A percentile compares a stretch with the other conserved stretches of the same genome.
phyloP scores from a whole-genome alignment of 805 yeast species.

The Saturnispora bothae region DNA sequence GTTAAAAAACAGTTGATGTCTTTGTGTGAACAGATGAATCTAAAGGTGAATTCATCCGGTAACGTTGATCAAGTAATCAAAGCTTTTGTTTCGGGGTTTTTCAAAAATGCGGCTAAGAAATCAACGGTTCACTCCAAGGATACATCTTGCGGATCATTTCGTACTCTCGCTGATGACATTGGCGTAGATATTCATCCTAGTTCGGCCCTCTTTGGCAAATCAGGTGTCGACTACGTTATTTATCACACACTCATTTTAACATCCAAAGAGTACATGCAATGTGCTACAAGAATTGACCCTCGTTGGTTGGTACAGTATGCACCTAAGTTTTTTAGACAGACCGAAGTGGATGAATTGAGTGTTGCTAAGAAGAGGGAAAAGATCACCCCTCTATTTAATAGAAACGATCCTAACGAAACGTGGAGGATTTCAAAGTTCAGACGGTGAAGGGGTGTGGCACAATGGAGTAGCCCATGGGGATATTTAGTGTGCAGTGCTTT shows the following conservation, averaged over 20 bases:
- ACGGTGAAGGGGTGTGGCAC: slow-evolving; percentile 10
- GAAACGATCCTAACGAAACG: slow-evolving; percentile 48
- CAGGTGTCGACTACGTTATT: slow-evolving; percentile 61
- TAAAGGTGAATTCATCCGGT: slow-evolving; percentile 35
- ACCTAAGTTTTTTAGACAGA: slow-evolving; percentile 61
- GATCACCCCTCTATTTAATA: slow-evolving; percentile 63
- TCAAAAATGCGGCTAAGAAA: slow-evolving; percentile 55
- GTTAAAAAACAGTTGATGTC: slow-evolving; percentile 60
- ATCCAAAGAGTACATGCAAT: slow-evolving; percentile 84
- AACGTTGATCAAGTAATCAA: slow-evolving; percentile 46
- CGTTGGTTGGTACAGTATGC: slow-evolving; percentile 65
- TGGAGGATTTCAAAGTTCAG: slow-evolving; percentile 61
- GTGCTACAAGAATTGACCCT: slow-evolving; percentile 73
- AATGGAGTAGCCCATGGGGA: not conserved
- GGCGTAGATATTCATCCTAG: slow-evolving; percentile 84
- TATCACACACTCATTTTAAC: slow-evolving; percentile 79
- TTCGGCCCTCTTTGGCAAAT: slow-evolving; percentile 48
- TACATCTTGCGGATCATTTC: slow-evolving; percentile 26
- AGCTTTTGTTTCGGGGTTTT: slow-evolving; percentile 58
- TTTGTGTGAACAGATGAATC: slow-evolving; percentile 40
- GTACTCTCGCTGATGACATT: slow-evolving; percentile 55
- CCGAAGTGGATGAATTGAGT: slow-evolving; percentile 40
- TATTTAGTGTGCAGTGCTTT: too few species aligned
- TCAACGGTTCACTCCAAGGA: slow-evolving; percentile 22
- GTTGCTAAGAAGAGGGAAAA: slow-evolving; percentile 47